Percentiles rank a stretch among this genome's conserved stretches.
These are phyloP conservation scores for Penicillium lagena DNA, from an alignment of 495 filamentous ascomycete species.

Conservation along the genomic window DNA sequence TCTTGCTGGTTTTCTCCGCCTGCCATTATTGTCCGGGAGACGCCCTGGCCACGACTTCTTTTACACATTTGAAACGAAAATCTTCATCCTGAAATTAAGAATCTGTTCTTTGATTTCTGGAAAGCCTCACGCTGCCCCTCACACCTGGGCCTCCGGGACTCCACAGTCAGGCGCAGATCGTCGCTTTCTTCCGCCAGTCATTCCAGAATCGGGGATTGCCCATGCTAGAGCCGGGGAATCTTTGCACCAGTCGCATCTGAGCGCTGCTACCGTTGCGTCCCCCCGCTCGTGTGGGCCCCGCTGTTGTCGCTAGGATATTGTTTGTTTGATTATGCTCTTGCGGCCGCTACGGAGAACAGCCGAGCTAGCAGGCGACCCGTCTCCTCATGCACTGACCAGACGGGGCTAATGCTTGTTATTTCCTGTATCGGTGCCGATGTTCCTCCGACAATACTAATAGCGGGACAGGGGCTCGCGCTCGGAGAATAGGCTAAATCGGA, in stretches of 20 bases:
- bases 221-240: slow-evolving; percentile 1
- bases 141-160: slow-evolving; percentile 9
- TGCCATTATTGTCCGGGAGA: no score
- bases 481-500: not conserved
- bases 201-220: slow-evolving; percentile 3
- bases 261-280: slow-evolving; percentile 20
- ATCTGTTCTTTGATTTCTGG: no score
- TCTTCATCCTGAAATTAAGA: no score
- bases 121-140: not conserved
- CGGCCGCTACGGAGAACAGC: not conserved
- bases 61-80: no score
- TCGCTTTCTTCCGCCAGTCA: slow-evolving; percentile 7
- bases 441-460: not conserved
- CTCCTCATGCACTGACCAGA: no score
- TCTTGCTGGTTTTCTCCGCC: no score
- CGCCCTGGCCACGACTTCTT: no score
- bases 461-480: no score
- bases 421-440: not conserved
- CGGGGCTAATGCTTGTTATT: no score
- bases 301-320: not conserved
- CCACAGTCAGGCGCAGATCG: slow-evolving; percentile 15
- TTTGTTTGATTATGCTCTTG: no score
- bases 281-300: slow-evolving; percentile 5
- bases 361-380: not conserved
- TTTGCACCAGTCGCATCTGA: slow-evolving; percentile 1